Conservation (phyloP, 352 stramenopile genomes). For the Sclerospora graminicola region DNA sequence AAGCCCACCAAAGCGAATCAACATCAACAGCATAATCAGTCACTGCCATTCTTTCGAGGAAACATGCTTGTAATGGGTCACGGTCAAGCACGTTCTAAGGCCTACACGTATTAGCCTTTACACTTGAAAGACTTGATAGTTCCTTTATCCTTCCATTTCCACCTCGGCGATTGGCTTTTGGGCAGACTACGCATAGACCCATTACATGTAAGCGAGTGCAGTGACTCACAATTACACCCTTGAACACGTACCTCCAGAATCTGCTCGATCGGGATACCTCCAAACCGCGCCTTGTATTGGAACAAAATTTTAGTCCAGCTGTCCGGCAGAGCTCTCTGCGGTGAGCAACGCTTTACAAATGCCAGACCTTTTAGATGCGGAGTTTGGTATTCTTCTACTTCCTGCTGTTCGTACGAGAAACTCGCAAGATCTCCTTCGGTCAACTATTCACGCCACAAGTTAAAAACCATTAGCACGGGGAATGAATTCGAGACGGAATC, state of each 20-base stretch:
- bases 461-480: neutral
- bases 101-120: conserved; percentile 25
- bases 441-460: conserved; percentile 20
- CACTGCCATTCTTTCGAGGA: conserved; percentile 58
- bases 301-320: conserved; percentile 87
- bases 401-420: conserved; percentile 62
- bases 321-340: conserved; percentile 70
- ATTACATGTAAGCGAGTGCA: conserved; percentile 1
- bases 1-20: conserved; percentile 16
- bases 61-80: conserved; percentile 54
- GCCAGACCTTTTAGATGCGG: conserved; percentile 41
- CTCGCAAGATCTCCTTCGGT: conserved; percentile 69
- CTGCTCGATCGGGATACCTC: conserved; percentile 46
- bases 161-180: conserved; percentile 17
- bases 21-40: conserved; percentile 20
- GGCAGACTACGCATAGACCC: conserved; percentile 12
- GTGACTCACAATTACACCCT: neutral
- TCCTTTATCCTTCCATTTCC: conserved; percentile 25
- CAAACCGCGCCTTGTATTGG: conserved; percentile 56
- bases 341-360: conserved; percentile 70
- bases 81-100: conserved; percentile 31
- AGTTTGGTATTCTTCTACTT: conserved; percentile 33
- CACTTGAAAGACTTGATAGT: neutral
- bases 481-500: neutral
- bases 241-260: conserved; percentile 47